Conservation (phyloP, 176 grass and related monocot species). For the Thinopyrum elongatum region DNA sequence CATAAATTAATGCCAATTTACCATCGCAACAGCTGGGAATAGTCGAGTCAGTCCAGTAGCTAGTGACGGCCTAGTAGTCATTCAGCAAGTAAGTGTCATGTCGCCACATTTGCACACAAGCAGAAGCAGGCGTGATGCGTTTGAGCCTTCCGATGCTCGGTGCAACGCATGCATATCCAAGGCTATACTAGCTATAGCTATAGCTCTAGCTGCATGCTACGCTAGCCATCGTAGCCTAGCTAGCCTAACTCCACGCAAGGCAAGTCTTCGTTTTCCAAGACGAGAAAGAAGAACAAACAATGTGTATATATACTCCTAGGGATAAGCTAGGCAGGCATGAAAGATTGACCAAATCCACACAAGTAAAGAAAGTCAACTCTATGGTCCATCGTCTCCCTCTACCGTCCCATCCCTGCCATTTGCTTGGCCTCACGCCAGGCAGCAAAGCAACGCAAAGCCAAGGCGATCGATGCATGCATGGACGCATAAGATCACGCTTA, state of each 20-base stretch:
- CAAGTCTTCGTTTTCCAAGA: background rate
- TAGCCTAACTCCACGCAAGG: background rate
- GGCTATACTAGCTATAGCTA: background rate
- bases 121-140: background rate
- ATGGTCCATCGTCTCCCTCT: background rate
- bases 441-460: background rate
- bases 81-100: conserved; percentile 20
- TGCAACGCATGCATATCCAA: conserved; percentile 1
- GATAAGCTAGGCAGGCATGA: background rate
- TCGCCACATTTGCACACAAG: conserved; percentile 38
- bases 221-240: background rate
- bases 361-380: background rate
- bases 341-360: background rate
- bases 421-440: background rate
- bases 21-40: background rate
- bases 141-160: background rate
- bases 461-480: background rate
- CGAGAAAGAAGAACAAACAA: background rate
- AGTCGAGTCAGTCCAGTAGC: background rate
- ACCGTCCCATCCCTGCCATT: background rate
- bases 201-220: background rate
- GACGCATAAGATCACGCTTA: conserved; percentile 19
- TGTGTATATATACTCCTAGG: background rate
- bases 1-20: background rate
- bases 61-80: background rate